Evolutionary conservation across 2,329 filamentous ascomycete species (phyloP).

Genomic region (Byssothecium circinans): DNA sequence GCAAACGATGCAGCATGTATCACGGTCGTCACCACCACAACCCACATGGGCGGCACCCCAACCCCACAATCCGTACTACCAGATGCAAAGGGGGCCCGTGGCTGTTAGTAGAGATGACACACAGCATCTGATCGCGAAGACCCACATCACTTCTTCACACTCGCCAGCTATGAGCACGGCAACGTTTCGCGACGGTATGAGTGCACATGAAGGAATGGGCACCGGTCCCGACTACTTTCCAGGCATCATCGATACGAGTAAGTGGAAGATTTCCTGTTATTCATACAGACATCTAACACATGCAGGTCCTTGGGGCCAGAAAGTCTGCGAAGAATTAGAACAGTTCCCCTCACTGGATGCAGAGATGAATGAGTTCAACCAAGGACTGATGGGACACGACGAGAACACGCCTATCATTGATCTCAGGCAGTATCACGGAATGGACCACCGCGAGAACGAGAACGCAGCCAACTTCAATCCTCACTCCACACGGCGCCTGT

Average conservation of each 20-base stretch:
- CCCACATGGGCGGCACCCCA: constrained; percentile 41
- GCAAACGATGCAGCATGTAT: constrained; percentile 26
- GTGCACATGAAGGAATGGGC: constrained; percentile 19
- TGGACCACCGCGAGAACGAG: constrained; percentile 36
- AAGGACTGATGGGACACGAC: constrained; percentile 41
- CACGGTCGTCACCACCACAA: constrained; percentile 37
- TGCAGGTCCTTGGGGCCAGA: constrained; percentile 44
- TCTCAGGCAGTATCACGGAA: constrained; percentile 40
- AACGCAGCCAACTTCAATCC: constrained; percentile 41
- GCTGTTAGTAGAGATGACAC: constrained; percentile 29
- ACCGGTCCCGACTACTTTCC: constrained; percentile 40
- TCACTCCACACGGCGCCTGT: constrained; percentile 65
- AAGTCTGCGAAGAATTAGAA: constrained; percentile 43
- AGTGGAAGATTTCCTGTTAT: constrained; percentile 6
- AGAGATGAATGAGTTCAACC: constrained; percentile 42
- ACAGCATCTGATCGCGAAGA: constrained; percentile 26
- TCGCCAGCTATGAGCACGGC: constrained; percentile 26
- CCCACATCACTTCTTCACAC: constrained; percentile 25
- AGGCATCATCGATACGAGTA: constrained; percentile 44
- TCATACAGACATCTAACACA: constrained; percentile 19
- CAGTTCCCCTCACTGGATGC: constrained; percentile 44
- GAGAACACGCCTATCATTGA: constrained; percentile 47
- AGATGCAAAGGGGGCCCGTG: constrained; percentile 25
- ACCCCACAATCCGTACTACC: constrained; percentile 35
- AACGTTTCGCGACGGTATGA: constrained; percentile 25